Base-by-base conservation (phyloP, 306 rosid genomes). In the Lathyrus sativus region DNA sequence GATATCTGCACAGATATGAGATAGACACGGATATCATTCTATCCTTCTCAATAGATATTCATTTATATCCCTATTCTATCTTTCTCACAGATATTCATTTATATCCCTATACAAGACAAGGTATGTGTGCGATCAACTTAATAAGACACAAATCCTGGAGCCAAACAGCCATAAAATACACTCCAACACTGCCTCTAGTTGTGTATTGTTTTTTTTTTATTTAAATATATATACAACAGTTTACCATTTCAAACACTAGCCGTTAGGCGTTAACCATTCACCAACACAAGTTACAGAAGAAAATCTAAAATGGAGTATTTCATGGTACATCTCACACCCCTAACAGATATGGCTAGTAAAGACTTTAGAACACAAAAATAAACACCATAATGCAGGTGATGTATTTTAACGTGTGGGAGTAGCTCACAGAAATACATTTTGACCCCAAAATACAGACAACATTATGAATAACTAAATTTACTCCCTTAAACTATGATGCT, bases 401-500 rank as follows among this genome's bases (percentile, higher is more conserved):
- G 28, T 6, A 31, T 22, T 43, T 58, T 29, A 57, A 46, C 4
- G 58, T 28, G 57, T 9, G 62, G 53, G 11, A 70, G 35, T 15
- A 58, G 5, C 33, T 3, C 69, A 55, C 43, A 66, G 1, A 53
- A 29, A 38, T 65, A 41, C 62, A 44, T 41, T 28, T 39, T 9
- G 5, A 22, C 38, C 35, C 28, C 50, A 58, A 38, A 63, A 62
- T 54, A 70, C 46, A 13, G 22, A 62, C 71, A 31, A 43, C 67
- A 63, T 45, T 46, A 54, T 5, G 7, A 61, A 62, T 49, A 11
- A 33, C 57, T 50, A 44, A 74, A 64, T 57, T 55, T 60, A 58
- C 82, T 58, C 64, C 37, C 50, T 55, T 45, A 50, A 57, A 38
- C 77, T 68, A 64, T 18, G 48, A 68, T 7, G 19, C 17, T 41